Evolutionary conservation across 257 asterid species (phyloP).

Genomic region (Solanum boliviense): DNA sequence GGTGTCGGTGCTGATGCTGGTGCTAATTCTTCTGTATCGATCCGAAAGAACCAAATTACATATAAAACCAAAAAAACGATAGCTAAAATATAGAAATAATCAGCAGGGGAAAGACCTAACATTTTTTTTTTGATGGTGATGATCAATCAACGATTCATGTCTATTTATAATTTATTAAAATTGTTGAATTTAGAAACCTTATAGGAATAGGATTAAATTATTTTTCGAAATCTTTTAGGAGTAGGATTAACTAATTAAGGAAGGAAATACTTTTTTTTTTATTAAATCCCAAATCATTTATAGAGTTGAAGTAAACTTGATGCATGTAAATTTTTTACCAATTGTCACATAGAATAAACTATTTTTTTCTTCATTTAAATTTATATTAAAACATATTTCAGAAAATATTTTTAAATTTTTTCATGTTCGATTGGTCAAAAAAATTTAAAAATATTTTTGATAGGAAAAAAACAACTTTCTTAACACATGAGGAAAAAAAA

Average conservation of each 20-base stretch:
- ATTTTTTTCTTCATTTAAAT: neutral
- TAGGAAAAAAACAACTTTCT: neutral
- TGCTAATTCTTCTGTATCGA: neutral
- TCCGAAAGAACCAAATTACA: neutral
- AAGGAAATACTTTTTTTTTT: neutral
- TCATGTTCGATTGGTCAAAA: no score
- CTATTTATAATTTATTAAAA: neutral
- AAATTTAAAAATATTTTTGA: no score
- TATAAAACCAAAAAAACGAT: neutral
- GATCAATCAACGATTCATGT: neutral
- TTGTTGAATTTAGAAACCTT: neutral
- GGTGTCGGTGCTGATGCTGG: neutral
- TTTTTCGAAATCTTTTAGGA: neutral
- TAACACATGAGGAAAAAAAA: neutral
- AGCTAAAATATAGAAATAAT: neutral
- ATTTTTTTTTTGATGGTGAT: neutral
- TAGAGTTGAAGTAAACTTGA: neutral
- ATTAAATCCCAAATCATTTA: neutral
- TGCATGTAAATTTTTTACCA: neutral
- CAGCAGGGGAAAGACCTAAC: neutral
- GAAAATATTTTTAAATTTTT: no score
- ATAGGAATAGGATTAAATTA: neutral
- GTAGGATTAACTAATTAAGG: neutral
- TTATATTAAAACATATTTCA: no score
- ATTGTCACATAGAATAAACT: neutral